Conservation (phyloP, 768 basidiomycete genomes). For the Leccinum pellstonianum region DNA sequence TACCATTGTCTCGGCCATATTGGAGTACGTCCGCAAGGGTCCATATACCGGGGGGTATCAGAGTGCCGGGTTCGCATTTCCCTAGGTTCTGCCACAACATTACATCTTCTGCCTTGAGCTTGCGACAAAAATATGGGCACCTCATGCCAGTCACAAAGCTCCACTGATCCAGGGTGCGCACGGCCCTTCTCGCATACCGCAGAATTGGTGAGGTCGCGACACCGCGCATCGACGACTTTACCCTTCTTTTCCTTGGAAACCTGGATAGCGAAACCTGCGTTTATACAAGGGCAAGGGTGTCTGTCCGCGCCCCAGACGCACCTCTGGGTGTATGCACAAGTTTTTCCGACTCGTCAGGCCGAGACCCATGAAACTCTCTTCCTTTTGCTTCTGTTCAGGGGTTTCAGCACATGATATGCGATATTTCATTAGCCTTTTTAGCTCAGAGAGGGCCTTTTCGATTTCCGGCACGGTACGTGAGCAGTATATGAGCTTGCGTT, state of each 20-base stretch:
- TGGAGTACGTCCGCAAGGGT: conserved; percentile 91
- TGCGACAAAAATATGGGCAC: conserved; percentile 41
- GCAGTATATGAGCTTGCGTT: conserved; percentile 95
- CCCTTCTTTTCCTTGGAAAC: conserved; percentile 99
- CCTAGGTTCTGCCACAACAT: conserved; percentile 64
- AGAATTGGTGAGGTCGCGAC: conserved; percentile 91
- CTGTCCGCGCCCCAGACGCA: conserved; percentile 33
- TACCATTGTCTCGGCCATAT: conserved; percentile 78
- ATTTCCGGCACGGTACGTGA: conserved; percentile 99
- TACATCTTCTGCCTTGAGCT: conserved; percentile 2
- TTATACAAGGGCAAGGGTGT: neutral
- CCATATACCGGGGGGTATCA: conserved; percentile 86
- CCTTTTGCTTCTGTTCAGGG: conserved; percentile 72
- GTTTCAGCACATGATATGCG: conserved; percentile 71
- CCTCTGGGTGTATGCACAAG: conserved; percentile 92
- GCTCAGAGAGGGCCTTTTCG: conserved; percentile 93
- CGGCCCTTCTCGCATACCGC: conserved; percentile 80
- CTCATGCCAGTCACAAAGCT: conserved; percentile 95
- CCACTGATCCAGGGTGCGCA: conserved; percentile 84
- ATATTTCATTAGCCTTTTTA: conserved; percentile 92
- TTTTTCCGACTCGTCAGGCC: conserved; percentile 97
- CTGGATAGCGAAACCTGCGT: conserved; percentile 37
- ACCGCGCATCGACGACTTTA: conserved; percentile 93
- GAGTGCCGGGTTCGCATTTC: conserved; percentile 73
- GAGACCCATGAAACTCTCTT: conserved; percentile 80